phyloP scores from a whole-genome alignment of 1,284 basidiomycete genomes.

The Cryptococcus sp. region DNA sequence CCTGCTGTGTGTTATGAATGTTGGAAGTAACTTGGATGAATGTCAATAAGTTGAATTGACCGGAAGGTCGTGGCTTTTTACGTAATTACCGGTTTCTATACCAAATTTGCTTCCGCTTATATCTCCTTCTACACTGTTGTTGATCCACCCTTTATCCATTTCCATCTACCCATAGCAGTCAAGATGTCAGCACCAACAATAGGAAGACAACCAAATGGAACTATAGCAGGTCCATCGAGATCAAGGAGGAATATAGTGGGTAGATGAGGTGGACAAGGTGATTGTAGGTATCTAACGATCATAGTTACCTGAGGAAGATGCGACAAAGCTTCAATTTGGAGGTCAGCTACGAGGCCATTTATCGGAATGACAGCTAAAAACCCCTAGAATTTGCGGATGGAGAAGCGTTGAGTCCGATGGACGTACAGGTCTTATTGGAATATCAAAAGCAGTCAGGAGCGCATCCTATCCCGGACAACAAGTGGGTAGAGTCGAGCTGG shows the following conservation, averaged over 20 bases:
- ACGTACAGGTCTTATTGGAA: slow-evolving; percentile 31
- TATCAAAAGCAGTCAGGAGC: slow-evolving; percentile 26
- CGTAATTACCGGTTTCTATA: too few relatives aligned
- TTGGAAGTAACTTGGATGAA: too few relatives aligned
- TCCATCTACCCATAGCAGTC: too few relatives aligned
- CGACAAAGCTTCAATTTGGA: slow-evolving; percentile 45
- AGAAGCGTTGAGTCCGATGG: slow-evolving; percentile 39
- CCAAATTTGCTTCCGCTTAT: too few relatives aligned
- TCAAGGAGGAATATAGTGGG: slow-evolving; percentile 8
- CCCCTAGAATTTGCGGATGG: slow-evolving; percentile 37
- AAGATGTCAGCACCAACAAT: too few relatives aligned
- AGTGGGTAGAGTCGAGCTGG: slow-evolving; percentile 17
- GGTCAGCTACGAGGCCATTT: slow-evolving; percentile 14
- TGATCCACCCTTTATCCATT: too few relatives aligned
- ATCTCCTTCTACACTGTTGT: too few relatives aligned
- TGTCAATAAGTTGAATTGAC: too few relatives aligned
- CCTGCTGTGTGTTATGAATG: too few relatives aligned
- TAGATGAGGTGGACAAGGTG: neutral
- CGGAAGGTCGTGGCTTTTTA: too few relatives aligned
- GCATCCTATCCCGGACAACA: slow-evolving; percentile 41
- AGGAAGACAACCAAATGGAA: too few relatives aligned
- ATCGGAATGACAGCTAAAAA: neutral
- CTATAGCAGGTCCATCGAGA: slow-evolving; percentile 1
- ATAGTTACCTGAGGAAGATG: slow-evolving; percentile 32
- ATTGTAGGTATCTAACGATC: too few relatives aligned